Base-by-base conservation (phyloP, 2,329 filamentous ascomycete genomes). In the Plenodomus lindquistii region DNA sequence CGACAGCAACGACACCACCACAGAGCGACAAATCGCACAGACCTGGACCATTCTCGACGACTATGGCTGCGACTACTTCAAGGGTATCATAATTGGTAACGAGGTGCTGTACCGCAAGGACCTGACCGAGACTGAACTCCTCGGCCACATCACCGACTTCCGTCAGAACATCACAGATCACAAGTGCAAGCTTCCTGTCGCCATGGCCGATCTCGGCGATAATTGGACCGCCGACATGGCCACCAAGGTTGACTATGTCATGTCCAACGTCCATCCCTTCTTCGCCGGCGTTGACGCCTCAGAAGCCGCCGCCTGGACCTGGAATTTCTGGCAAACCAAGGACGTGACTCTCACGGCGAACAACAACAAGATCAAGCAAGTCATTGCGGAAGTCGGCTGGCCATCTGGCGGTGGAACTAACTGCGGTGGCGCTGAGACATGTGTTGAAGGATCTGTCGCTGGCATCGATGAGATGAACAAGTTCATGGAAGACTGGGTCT, bases 231-330 rank as follows among this genome's bases (percentile, higher is more conserved):
- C 79, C 0, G 77, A 79, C 2, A 82, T 97, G 16, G 88, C 88
- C 0, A 61, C 75, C 3, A 79, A 84, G 42, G 88, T 90, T 36
- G 92, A 97, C 71, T 86, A 89, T 63, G 85, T 97, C 73, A 97
- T 97, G 92, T 88, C 90, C 60, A 97, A 97, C 68, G 89, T 97
- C 45, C 94, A 97, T 69, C 93, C 94, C 0, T 97, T 97, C 80
- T 97, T 97, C 67, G 88, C 86, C 0, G 93, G 93, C 39, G 84
- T 90, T 11, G 77, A 81, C 0, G 86, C 85, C 2, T 76, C 82
- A 2, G 70, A 81, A 1, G 90, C 91, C 0, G 86, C 91, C 0
- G 75, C 69, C 7, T 97, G 93, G 93, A 96, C 93, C 0, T 89
- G 80, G 74, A 73, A 73, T 15, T 97, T 97, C 75, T 97, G 91